These are phyloP conservation scores for Baorangia bicolor DNA, from an alignment of 768 basidiomycete genomes.

Conservation along the genomic window DNA sequence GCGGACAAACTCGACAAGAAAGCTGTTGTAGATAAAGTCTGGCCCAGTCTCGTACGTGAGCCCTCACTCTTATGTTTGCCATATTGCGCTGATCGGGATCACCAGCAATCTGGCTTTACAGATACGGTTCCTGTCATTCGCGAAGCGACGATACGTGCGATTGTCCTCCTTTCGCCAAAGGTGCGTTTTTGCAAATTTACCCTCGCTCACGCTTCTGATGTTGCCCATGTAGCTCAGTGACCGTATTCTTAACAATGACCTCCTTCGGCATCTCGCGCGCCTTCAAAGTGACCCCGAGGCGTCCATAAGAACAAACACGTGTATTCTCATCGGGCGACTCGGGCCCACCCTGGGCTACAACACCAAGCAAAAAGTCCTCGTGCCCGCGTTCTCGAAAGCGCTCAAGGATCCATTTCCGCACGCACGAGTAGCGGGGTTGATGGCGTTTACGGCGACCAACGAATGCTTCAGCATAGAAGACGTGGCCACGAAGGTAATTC, in stretches of 20 bases:
- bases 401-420: slow-evolving; percentile 92
- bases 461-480: slow-evolving; percentile 90
- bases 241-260: slow-evolving; percentile 93
- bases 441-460: slow-evolving; percentile 93
- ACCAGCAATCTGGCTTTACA: slow-evolving; percentile 90
- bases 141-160: slow-evolving; percentile 89
- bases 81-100: neutral
- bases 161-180: slow-evolving; percentile 82
- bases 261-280: slow-evolving; percentile 88
- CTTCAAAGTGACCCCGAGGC: slow-evolving; percentile 92
- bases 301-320: slow-evolving; percentile 96
- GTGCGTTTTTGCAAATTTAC: slow-evolving; percentile 36
- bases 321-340: slow-evolving; percentile 90
- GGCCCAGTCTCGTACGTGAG: slow-evolving; percentile 78
- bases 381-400: slow-evolving; percentile 89
- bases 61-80: neutral
- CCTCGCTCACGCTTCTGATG: neutral
- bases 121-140: slow-evolving; percentile 94
- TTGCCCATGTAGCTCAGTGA: slow-evolving; percentile 64
- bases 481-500: slow-evolving; percentile 85
- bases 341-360: slow-evolving; percentile 82
- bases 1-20: slow-evolving; percentile 85
- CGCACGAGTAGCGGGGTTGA: slow-evolving; percentile 88
- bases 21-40: slow-evolving; percentile 82
- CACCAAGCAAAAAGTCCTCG: slow-evolving; percentile 94